Percentiles rank a stretch among this genome's conserved stretches.
Evolutionary conservation across 164 flowering plant species (phyloP).

Genomic region (Amborella trichopoda): DNA sequence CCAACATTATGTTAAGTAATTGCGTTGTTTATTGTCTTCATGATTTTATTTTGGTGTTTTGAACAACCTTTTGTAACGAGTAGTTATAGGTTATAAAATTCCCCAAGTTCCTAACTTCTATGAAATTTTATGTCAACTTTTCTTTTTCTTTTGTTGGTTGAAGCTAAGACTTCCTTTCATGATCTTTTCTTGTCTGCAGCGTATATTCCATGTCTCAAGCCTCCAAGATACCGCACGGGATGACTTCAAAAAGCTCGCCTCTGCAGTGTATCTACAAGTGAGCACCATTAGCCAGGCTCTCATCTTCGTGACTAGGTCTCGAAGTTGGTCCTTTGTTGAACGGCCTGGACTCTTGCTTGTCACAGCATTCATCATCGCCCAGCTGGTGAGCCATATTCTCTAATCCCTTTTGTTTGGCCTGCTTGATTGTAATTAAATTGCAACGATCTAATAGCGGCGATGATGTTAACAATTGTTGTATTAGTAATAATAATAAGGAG

Average conservation of each 20-base stretch:
- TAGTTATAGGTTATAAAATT: too few species aligned
- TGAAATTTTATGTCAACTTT: background rate
- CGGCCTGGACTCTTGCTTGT: constrained; percentile 71
- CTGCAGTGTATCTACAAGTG: constrained; percentile 91
- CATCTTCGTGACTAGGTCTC: constrained; percentile 75
- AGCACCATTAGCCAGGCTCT: constrained; percentile 92
- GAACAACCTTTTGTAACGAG: too few species aligned
- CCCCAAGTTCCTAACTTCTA: too few species aligned
- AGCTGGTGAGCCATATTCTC: constrained; percentile 33
- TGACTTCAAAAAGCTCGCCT: constrained; percentile 61
- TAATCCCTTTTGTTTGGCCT: constrained; percentile 1
- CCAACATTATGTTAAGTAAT: too few species aligned
- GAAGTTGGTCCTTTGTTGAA: constrained; percentile 84
- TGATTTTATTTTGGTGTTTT: too few species aligned
- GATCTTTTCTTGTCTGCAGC: constrained; percentile 23
- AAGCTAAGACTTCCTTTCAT: background rate
- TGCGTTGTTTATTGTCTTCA: too few species aligned
- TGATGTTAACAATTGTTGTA: too few species aligned
- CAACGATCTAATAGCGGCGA: too few species aligned
- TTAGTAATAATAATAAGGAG: too few species aligned
- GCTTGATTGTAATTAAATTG: too few species aligned
- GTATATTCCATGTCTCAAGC: constrained; percentile 51
- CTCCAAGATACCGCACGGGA: constrained; percentile 35
- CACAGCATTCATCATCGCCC: constrained; percentile 60
- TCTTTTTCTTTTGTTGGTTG: background rate